Conservation (phyloP, 148 eudicot genomes). For the Rhododendron kiyosumense region DNA sequence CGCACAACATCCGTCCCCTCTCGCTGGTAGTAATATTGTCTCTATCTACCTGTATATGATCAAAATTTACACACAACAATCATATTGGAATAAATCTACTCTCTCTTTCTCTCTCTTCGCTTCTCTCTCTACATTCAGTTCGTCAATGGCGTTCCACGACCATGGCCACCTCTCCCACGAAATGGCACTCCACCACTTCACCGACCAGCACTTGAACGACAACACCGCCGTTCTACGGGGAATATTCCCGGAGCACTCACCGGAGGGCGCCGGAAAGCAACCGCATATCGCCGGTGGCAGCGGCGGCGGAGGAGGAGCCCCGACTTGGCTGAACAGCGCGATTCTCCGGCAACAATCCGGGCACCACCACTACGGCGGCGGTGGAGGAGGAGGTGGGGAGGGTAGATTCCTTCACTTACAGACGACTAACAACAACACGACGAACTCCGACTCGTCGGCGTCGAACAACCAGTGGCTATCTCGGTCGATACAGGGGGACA, state of each 20-base stretch:
- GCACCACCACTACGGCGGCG: not conserved
- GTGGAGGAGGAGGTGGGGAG: not conserved
- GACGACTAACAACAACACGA: slow-evolving; percentile 9
- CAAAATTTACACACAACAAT: not conserved
- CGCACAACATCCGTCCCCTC: not conserved
- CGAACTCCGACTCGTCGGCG: slow-evolving; percentile 34
- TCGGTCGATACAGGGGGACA: slow-evolving; percentile 16
- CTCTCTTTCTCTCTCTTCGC: slow-evolving; percentile 3
- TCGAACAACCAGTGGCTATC: slow-evolving; percentile 30
- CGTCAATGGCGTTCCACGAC: slow-evolving; percentile 28
- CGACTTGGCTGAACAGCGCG: slow-evolving; percentile 50
- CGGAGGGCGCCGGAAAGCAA: not conserved
- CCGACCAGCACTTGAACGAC: slow-evolving; percentile 19
- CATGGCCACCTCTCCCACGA: slow-evolving; percentile 16
- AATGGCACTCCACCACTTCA: slow-evolving; percentile 32
- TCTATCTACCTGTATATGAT: not conserved
- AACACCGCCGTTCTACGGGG: slow-evolving; percentile 7
- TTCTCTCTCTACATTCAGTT: slow-evolving; percentile 12
- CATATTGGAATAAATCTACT: slow-evolving; percentile 13
- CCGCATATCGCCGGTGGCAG: not conserved
- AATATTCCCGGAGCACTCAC: slow-evolving; percentile 15
- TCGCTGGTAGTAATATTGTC: slow-evolving; percentile 3
- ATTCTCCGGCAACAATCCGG: slow-evolving; percentile 27
- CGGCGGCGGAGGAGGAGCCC: slow-evolving; percentile 4
- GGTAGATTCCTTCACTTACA: slow-evolving; percentile 35